Conservation (phyloP, 768 basidiomycete species). For the Hysterangium stoloniferum region DNA sequence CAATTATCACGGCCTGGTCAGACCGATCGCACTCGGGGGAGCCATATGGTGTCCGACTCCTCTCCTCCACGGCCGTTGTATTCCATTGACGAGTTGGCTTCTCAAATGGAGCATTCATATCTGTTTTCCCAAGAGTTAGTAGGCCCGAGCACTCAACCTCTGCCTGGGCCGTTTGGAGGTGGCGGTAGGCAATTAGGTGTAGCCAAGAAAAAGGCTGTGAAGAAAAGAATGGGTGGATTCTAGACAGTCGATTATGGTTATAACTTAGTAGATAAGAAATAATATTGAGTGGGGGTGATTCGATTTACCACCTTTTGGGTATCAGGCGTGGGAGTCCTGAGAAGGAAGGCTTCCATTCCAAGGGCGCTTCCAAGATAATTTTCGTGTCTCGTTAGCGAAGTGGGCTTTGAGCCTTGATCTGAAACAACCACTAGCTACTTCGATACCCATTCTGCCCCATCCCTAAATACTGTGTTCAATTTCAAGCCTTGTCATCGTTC, state of each 20-base stretch:
- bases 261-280: conserved; percentile 19
- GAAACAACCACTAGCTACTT: too few species aligned
- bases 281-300: background rate
- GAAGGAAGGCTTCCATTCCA: too few species aligned
- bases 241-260: conserved; percentile 25
- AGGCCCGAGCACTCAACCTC: conserved; percentile 52
- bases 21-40: too few species aligned
- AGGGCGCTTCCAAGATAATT: too few species aligned
- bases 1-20: conserved; percentile 2
- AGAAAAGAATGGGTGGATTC: conserved; percentile 73
- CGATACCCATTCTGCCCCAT: too few species aligned
- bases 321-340: conserved; percentile 8
- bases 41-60: too few species aligned
- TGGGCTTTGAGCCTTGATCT: too few species aligned
- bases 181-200: conserved; percentile 29
- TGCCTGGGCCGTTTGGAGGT: conserved; percentile 67
- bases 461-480: too few species aligned
- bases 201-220: conserved; percentile 48
- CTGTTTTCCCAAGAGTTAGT: conserved; percentile 32
- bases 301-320: background rate
- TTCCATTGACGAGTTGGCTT: background rate
- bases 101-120: background rate
- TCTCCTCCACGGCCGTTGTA: background rate
- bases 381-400: too few species aligned
- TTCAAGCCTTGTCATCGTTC: too few species aligned